These are phyloP conservation scores for Spirogloea muscicola DNA, from an alignment of 139 green algal species.

Conservation along the genomic window DNA sequence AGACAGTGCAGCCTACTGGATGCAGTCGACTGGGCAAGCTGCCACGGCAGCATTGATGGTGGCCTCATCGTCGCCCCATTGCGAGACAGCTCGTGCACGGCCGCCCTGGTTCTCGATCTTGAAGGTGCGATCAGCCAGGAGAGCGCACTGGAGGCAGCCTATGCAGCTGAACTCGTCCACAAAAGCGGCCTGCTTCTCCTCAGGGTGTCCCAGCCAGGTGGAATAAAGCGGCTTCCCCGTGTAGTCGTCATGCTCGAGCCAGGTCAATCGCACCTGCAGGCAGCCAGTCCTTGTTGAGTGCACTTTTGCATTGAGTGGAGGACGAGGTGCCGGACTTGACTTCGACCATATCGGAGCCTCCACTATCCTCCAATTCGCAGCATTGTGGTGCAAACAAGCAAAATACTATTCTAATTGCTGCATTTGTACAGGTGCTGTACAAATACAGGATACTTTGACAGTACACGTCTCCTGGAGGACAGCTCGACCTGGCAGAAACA, in stretches of 20 bases:
- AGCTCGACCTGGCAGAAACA: too few species aligned
- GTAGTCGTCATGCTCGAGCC: conserved; percentile 31
- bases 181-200: conserved; percentile 30
- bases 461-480: too few species aligned
- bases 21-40: conserved; percentile 46
- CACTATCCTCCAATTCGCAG: too few species aligned
- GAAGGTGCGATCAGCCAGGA: conserved; percentile 29
- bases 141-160: conserved; percentile 36
- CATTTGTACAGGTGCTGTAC: too few species aligned
- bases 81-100: conserved; percentile 24
- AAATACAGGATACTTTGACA: too few species aligned
- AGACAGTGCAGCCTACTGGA: conserved; percentile 21
- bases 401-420: too few species aligned
- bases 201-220: conserved; percentile 8
- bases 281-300: too few species aligned
- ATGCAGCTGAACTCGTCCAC: conserved; percentile 46
- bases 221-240: conserved; percentile 11
- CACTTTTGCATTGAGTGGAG: too few species aligned
- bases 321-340: too few species aligned
- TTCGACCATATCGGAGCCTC: too few species aligned
- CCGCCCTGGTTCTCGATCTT: conserved; percentile 22
- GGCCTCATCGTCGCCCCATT: conserved; percentile 41
- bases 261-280: conserved; percentile 24
- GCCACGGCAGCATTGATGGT: conserved; percentile 38
- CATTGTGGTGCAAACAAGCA: too few species aligned